A percentile compares a stretch with the other conserved stretches of the same genome.
Conservation (phyloP, 768 basidiomycete species). For the Xerocomellus amylosporus region DNA sequence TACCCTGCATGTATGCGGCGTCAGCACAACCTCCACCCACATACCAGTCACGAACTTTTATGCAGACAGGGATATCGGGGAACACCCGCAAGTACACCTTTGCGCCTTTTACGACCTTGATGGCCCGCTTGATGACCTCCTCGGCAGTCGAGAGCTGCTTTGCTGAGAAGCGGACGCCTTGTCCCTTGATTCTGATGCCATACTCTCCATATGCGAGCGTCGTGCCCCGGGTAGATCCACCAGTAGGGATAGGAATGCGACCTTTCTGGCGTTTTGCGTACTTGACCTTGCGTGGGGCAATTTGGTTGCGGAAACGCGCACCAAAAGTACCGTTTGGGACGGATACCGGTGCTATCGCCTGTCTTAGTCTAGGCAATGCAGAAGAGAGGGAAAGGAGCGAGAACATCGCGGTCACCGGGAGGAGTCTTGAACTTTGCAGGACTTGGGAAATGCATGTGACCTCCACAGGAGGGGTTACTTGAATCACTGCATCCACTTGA, state of each 20-base stretch:
- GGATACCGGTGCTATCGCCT: constrained; percentile 5
- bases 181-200: constrained; percentile 84
- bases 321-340: constrained; percentile 18
- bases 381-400: constrained; percentile 17
- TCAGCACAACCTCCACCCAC: not conserved
- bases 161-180: constrained; percentile 77
- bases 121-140: constrained; percentile 84
- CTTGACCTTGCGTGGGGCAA: constrained; percentile 82
- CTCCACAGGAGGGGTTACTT: constrained; percentile 19
- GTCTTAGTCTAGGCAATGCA: constrained; percentile 14
- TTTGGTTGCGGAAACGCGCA: constrained; percentile 48
- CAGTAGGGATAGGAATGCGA: constrained; percentile 76
- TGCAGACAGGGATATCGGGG: constrained; percentile 95
- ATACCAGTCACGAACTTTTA: constrained; percentile 54
- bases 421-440: not conserved
- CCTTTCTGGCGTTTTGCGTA: constrained; percentile 91
- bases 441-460: constrained; percentile 5
- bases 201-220: constrained; percentile 90
- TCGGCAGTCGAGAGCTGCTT: constrained; percentile 88
- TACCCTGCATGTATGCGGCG: constrained; percentile 55
- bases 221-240: constrained; percentile 92
- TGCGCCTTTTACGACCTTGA: constrained; percentile 85
- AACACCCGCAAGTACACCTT: constrained; percentile 89
- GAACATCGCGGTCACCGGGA: constrained; percentile 17
- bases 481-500: not conserved